These are phyloP conservation scores for Suillus clintonianus DNA, from an alignment of 768 basidiomycete species.

Conservation along the genomic window DNA sequence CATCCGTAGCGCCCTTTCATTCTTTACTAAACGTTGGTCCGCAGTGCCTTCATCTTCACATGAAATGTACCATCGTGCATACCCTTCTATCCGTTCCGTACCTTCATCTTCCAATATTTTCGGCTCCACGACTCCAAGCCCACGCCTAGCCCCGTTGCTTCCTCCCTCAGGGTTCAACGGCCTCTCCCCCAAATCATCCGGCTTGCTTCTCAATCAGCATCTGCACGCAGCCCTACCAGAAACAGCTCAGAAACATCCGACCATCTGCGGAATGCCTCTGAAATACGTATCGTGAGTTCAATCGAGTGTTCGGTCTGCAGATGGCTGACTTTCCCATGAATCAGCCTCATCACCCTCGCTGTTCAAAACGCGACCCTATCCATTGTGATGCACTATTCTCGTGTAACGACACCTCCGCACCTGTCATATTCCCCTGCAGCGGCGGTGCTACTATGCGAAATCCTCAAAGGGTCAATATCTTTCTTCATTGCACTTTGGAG, in stretches of 20 bases:
- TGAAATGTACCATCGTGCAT: constrained; percentile 66
- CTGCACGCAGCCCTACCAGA: constrained; percentile 36
- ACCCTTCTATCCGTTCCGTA: constrained; percentile 57
- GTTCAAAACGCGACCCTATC: constrained; percentile 95
- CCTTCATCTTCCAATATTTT: constrained; percentile 39
- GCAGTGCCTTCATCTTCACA: constrained; percentile 36
- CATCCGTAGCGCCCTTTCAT: constrained; percentile 13
- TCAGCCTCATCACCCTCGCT: constrained; percentile 75
- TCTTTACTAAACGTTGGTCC: constrained; percentile 16
- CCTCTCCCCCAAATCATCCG: constrained; percentile 41
- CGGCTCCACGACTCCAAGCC: constrained; percentile 26
- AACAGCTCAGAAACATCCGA: constrained; percentile 39
- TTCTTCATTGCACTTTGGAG: constrained; percentile 77
- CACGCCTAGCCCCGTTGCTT: constrained; percentile 52
- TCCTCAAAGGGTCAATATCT: constrained; percentile 92
- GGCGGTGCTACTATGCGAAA: constrained; percentile 92
- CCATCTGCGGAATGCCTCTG: constrained; percentile 68
- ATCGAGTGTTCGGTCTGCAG: constrained; percentile 1
- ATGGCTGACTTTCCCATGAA: constrained; percentile 9
- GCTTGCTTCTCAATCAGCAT: constrained; percentile 35
- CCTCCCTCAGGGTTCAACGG: constrained; percentile 48
- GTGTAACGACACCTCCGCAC: constrained; percentile 77
- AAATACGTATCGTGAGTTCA: constrained; percentile 78
- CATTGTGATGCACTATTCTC: constrained; percentile 99
- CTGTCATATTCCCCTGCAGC: constrained; percentile 90